phyloP scores from a whole-genome alignment of 441 rosid species.

The Manihot esculenta region DNA sequence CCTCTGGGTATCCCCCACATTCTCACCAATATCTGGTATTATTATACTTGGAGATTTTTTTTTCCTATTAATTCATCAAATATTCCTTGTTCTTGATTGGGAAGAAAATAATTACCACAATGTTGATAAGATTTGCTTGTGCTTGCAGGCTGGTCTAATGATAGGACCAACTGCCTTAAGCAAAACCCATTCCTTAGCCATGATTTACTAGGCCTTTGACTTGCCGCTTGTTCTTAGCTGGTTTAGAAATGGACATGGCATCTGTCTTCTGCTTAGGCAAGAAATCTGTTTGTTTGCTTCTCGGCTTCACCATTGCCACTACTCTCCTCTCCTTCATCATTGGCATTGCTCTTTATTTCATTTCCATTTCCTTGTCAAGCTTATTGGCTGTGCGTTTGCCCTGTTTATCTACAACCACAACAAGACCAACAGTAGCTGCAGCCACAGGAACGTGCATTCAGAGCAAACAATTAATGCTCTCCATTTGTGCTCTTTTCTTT shows the following conservation, averaged over 20 bases:
- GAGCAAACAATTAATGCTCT: too few species aligned
- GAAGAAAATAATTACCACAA: background rate
- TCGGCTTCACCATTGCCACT: slow-evolving; percentile 25
- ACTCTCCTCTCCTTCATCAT: slow-evolving; percentile 29
- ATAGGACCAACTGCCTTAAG: slow-evolving; percentile 36
- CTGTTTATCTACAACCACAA: too few species aligned
- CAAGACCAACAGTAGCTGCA: too few species aligned
- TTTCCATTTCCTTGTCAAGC: too few species aligned
- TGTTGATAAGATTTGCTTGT: background rate
- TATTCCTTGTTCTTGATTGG: background rate
- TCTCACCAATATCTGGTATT: slow-evolving; percentile 25
- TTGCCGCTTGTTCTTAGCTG: slow-evolving; percentile 43
- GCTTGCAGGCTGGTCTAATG: slow-evolving; percentile 43
- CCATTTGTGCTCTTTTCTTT: too few species aligned
- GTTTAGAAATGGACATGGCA: slow-evolving; percentile 37
- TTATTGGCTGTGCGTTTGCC: too few species aligned
- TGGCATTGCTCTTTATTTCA: slow-evolving; percentile 36
- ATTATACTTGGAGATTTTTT: background rate
- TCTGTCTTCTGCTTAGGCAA: slow-evolving; percentile 23
- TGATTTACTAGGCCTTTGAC: slow-evolving; percentile 37
- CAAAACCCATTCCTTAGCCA: slow-evolving; percentile 5
- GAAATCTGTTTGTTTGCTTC: too few species aligned
- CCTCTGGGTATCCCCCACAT: slow-evolving; percentile 34
- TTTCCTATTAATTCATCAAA: background rate
- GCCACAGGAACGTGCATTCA: too few species aligned